Evolutionary conservation across 192 early-diverging fungal genomes (phyloP), one percentile per base, ranked within the genome.

Genomic region (Chytriomyces sp.): DNA sequence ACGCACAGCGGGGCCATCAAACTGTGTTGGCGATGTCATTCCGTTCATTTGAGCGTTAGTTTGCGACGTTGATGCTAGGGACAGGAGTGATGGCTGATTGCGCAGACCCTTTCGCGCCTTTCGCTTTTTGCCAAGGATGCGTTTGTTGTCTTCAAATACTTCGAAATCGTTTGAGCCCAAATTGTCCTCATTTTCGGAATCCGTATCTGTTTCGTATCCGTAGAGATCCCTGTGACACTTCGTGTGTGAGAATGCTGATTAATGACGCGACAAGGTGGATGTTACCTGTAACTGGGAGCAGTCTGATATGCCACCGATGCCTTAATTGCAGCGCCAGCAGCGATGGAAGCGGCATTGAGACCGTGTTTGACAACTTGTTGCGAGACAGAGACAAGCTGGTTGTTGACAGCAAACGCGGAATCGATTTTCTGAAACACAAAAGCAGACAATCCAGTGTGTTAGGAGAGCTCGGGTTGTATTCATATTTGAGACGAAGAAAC

Each of bases 231-330:
- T 48, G 35, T 35, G 35, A 35, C 35, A 1, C 35, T 35, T 35
- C 35, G 35, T 3, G 35, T 35, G 35, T 35, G 35, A 35, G 35
- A 35, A 35, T 35, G 35, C 35, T 35, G 35, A 35, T 35, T 35
- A 35, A 35, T 35, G 35, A 35, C 4, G 35, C 4, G 35, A 35
- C 35, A 35, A 35, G 35, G 35, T 35, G 35, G 35, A 35, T 35
- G 35, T 35, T 35, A 35, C 35, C 35, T 35, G 57, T 80, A 76
- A n/a, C 75, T 64, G 7, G 79, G 79, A 20, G 82, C 75, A 50
- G 62, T 69, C 46, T 82, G 80, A 64, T 85, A 85, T 10, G 84
- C 84, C 9, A 85, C 67, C 7, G 77, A 79, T 7, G 84, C 81
- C 63, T 71, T 74, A 10, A 85, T 79, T 1, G 78, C 68, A 23